These are phyloP conservation scores for Rhodamnia rubescens DNA, from an alignment of 345 rosid species.

Conservation along the genomic window DNA sequence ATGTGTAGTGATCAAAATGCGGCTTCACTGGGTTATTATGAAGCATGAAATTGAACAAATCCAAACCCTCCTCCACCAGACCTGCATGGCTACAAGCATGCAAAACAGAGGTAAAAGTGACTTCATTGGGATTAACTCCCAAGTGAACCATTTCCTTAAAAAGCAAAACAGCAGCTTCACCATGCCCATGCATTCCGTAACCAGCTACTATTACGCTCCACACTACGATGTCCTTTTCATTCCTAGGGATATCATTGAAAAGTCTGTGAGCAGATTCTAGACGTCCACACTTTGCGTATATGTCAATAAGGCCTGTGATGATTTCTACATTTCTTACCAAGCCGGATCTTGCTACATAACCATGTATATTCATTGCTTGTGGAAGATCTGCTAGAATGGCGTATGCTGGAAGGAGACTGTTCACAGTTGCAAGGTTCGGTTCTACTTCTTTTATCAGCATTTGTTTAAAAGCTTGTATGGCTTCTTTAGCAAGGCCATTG, in stretches of 20 bases:
- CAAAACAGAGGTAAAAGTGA: conserved; percentile 40
- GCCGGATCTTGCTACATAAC: conserved; percentile 37
- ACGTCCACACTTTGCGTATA: conserved; percentile 49
- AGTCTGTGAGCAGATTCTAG: conserved; percentile 28
- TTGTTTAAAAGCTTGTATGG: conserved; percentile 6
- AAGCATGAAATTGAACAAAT: conserved; percentile 36
- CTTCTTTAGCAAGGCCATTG: conserved; percentile 4
- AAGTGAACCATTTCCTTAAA: conserved; percentile 31
- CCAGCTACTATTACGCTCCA: conserved; percentile 54
- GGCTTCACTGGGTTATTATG: conserved; percentile 16
- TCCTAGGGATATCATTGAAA: conserved; percentile 23
- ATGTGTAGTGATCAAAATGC: conserved; percentile 37
- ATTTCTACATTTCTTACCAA: conserved; percentile 21
- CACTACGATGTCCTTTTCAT: conserved; percentile 37
- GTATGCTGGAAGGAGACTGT: conserved; percentile 40
- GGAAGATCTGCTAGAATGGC: conserved; percentile 36
- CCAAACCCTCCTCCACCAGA: conserved; percentile 36
- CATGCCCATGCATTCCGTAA: conserved; percentile 48
- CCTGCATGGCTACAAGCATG: conserved; percentile 63
- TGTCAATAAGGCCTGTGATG: conserved; percentile 41
- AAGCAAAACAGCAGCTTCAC: conserved; percentile 25
- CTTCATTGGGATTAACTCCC: conserved; percentile 39
- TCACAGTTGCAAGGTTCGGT: conserved; percentile 1
- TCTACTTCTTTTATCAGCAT: conserved; percentile 7
- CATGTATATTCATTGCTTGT: conserved; percentile 41